Percentiles rank a stretch among this genome's conserved stretches.
phyloP scores from a whole-genome alignment of 2,329 filamentous ascomycete species.

The Trichoderma koningiopsis region DNA sequence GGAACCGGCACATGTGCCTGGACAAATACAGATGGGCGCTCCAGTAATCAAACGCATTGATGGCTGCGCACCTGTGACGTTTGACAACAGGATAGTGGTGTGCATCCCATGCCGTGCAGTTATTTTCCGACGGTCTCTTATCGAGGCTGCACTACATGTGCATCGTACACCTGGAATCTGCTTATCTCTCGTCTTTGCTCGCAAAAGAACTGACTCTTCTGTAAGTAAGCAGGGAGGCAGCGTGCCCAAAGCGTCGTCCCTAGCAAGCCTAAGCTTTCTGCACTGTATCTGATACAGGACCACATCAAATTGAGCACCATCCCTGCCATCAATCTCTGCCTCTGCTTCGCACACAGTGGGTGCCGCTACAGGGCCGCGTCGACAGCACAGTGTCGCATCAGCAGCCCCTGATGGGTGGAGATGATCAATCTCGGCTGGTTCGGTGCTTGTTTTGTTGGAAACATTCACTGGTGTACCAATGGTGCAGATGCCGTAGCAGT shows the following conservation, averaged over 20 bases:
- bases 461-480: background rate
- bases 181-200: background rate
- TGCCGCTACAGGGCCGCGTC: background rate
- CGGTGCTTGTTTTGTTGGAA: background rate
- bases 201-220: background rate
- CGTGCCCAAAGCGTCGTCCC: background rate
- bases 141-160: background rate
- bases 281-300: conserved; percentile 22
- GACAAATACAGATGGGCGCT: background rate
- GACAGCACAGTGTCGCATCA: conserved; percentile 7
- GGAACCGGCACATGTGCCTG: background rate
- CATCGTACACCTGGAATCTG: background rate
- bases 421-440: conserved; percentile 22
- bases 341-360: background rate
- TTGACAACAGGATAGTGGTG: background rate
- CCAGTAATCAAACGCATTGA: background rate
- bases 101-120: background rate
- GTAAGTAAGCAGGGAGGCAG: background rate
- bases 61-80: background rate
- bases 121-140: background rate
- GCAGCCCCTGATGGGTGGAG: conserved; percentile 20
- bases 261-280: background rate
- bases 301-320: conserved; percentile 4
- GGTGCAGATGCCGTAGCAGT: background rate
- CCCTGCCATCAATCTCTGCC: background rate